Base-by-base conservation (phyloP, 2,329 filamentous ascomycete genomes). In the Aspergillus vadensis region DNA sequence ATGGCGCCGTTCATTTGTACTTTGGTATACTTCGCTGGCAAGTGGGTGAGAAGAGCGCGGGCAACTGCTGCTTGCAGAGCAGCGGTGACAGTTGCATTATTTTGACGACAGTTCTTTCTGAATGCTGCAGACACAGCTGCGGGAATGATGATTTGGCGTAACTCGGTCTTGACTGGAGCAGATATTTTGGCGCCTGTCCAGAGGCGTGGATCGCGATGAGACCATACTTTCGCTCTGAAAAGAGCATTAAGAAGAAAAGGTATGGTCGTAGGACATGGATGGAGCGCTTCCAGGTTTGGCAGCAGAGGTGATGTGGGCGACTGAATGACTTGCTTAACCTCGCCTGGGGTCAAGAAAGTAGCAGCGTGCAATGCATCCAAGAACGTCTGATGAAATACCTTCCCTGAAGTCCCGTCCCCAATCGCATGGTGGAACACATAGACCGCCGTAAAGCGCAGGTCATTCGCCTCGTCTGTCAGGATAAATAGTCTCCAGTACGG, bases 381-480 rank as follows among this genome's bases (percentile, higher is more conserved):
- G 39, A 83, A 79, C 0, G 73, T 69, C 8, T 71, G 65, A 57
- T 83, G 81, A 61, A 83, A 83, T 0, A 77, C 71, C 27, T 80
- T 73, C 0, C 77, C 79, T 0, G 79, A 81, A 8, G 68, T 69
- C 1, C 81, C 81, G 63, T 84, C 81, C 2, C 76, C 77, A 53
- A 83, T 70, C 2, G 76, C 78, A 69, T 83, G 81, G 58, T 84
- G 81, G 62, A 74, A 82, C 9, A 82, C 70, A 68, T 81, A 83
- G 2, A 68, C 69, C 1, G 76, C 78, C 0, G 78, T 80, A 60
- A 83, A 82, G 2, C 61, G 64, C 2, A 57, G 65, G 2, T 64
- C 17, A 32, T 68, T 58, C 8, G 61, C 64, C 14, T 65, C 41
- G 14, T 71, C 63, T n/a, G 69, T 65, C 8, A 81, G 58, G 21